Percentiles rank a stretch among this genome's conserved stretches.
Conservation (phyloP, 768 basidiomycete species). For the Kwoniella mangroviensis region DNA sequence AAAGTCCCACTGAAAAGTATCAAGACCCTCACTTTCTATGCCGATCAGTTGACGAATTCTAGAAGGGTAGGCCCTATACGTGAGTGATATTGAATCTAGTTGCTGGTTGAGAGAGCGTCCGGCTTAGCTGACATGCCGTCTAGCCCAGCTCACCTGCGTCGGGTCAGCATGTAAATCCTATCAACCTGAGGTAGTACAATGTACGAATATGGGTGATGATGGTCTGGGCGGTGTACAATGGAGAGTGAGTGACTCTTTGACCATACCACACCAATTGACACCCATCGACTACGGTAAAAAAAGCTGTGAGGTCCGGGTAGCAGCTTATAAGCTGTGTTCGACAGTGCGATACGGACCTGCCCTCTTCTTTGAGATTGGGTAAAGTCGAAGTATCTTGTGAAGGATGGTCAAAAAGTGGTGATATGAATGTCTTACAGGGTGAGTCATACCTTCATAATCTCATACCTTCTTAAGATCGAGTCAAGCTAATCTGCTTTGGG, state of each 20-base stretch:
- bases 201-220: conserved; percentile 74
- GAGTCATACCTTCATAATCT: not conserved
- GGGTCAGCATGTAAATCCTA: conserved; percentile 78
- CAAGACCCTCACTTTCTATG: conserved; percentile 76
- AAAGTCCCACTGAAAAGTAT: conserved; percentile 75
- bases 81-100: conserved; percentile 36
- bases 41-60: conserved; percentile 67
- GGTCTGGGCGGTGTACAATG: conserved; percentile 80
- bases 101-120: not conserved
- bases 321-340: no score
- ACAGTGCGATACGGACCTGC: conserved; percentile 88
- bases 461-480: conserved; percentile 5
- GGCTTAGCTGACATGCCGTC: not conserved
- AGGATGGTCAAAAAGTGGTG: conserved; percentile 82
- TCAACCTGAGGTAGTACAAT: conserved; percentile 83
- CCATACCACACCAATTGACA: no score
- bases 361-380: conserved; percentile 79
- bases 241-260: conserved; percentile 69
- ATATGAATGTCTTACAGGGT: conserved; percentile 86
- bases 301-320: no score
- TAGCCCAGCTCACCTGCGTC: conserved; percentile 74
- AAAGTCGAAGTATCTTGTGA: conserved; percentile 86
- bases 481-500: not conserved
- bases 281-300: no score
- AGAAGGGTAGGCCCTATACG: conserved; percentile 70